Evolutionary conservation across 352 stramenopile genomes (phyloP).

Genomic region (Plasmopara muralis): DNA sequence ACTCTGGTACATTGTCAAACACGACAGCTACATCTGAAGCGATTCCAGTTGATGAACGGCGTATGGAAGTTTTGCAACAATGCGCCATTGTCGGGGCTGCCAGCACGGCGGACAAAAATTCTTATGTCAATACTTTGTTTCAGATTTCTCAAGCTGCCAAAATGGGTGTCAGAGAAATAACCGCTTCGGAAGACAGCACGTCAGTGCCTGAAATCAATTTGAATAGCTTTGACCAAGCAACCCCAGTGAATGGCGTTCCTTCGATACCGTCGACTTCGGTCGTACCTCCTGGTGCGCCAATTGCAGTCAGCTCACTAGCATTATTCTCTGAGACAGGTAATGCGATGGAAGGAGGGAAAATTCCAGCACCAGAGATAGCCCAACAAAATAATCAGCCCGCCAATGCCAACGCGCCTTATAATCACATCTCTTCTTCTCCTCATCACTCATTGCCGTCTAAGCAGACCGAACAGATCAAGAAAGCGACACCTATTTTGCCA

Average conservation of each 20-base stretch:
- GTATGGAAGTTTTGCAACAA: conserved; percentile 62
- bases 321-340: neutral
- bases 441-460: conserved; percentile 11
- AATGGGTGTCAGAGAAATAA: conserved; percentile 8
- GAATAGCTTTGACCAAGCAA: neutral
- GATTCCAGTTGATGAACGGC: conserved; percentile 45
- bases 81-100: conserved; percentile 56
- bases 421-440: conserved; percentile 1
- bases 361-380: neutral
- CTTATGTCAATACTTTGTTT: conserved; percentile 49
- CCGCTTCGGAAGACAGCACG: neutral
- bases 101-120: conserved; percentile 25
- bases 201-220: neutral
- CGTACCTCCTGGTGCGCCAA: conserved; percentile 9
- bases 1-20: neutral
- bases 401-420: neutral
- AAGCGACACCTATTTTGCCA: neutral
- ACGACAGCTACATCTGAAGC: neutral
- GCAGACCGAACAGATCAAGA: conserved; percentile 2
- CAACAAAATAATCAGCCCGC: neutral
- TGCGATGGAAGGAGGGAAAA: conserved; percentile 2
- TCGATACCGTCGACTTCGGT: conserved; percentile 1
- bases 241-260: neutral
- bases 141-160: conserved; percentile 16
- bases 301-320: neutral